Evolutionary conservation across 768 basidiomycete genomes (phyloP).

Genomic region (Ephemerocybe angulata): DNA sequence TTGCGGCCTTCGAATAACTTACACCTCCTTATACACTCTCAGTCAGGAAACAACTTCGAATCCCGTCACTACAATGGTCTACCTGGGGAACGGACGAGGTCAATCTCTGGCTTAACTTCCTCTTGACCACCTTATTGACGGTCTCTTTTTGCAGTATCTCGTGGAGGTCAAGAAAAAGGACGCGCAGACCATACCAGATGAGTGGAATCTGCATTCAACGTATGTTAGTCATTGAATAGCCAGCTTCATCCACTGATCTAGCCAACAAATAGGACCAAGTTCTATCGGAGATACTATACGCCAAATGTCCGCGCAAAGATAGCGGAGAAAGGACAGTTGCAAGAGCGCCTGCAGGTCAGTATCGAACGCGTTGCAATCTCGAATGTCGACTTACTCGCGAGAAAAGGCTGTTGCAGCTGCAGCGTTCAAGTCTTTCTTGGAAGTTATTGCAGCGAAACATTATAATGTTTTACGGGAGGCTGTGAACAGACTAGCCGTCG

Average conservation of each 20-base stretch:
- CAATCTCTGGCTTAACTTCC: background rate
- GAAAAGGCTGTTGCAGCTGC: slow-evolving; percentile 53
- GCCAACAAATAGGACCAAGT: slow-evolving; percentile 57
- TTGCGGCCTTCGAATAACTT: background rate
- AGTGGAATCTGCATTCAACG: slow-evolving; percentile 70
- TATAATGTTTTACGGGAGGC: slow-evolving; percentile 72
- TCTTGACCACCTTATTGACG: background rate
- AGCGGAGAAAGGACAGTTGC: slow-evolving; percentile 68
- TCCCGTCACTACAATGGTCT: slow-evolving; percentile 71
- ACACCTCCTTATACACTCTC: slow-evolving; percentile 1
- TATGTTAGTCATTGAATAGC: slow-evolving; percentile 21
- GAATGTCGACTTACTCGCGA: background rate
- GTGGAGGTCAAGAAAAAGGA: slow-evolving; percentile 68
- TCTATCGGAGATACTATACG: slow-evolving; percentile 67
- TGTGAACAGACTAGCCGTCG: slow-evolving; percentile 75
- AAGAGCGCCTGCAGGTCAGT: slow-evolving; percentile 59
- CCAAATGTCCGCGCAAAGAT: slow-evolving; percentile 60
- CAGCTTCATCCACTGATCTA: background rate
- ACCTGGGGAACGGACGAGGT: slow-evolving; percentile 66
- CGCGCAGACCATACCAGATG: slow-evolving; percentile 46
- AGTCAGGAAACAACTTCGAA: slow-evolving; percentile 72
- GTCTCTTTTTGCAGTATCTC: slow-evolving; percentile 58
- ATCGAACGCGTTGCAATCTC: background rate
- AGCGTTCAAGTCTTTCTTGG: slow-evolving; percentile 66
- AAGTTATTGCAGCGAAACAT: slow-evolving; percentile 61